Evolutionary conservation across 2,329 filamentous ascomycete genomes (phyloP).

Genomic region (Chaetoscypha palmicola): DNA sequence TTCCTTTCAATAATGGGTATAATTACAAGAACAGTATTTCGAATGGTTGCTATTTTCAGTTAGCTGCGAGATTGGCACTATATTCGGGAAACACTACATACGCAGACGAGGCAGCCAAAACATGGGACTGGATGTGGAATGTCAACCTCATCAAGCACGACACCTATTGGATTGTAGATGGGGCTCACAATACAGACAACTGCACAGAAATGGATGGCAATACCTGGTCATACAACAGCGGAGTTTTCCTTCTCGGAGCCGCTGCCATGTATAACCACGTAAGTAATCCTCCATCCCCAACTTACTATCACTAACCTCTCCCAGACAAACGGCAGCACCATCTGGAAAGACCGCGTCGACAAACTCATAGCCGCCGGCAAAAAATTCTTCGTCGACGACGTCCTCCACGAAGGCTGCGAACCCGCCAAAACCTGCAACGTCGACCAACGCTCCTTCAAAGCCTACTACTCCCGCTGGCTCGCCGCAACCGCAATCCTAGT

Average conservation of each 20-base stretch:
- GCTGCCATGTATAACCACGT: constrained; percentile 42
- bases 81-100: constrained; percentile 76
- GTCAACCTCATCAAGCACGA: constrained; percentile 52
- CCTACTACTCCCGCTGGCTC: constrained; percentile 54
- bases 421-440: constrained; percentile 50
- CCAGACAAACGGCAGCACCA: constrained; percentile 26
- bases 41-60: constrained; percentile 54
- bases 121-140: constrained; percentile 60
- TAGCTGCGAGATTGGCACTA: constrained; percentile 59
- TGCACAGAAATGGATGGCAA: constrained; percentile 54
- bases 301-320: neutral
- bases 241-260: constrained; percentile 56
- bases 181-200: constrained; percentile 47
- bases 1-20: constrained; percentile 71
- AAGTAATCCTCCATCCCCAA: constrained; percentile 16
- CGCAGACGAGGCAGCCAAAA: constrained; percentile 66
- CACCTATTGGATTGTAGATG: constrained; percentile 48
- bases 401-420: constrained; percentile 63
- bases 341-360: constrained; percentile 53
- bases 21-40: constrained; percentile 66
- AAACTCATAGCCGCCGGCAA: constrained; percentile 46
- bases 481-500: constrained; percentile 56
- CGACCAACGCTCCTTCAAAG: constrained; percentile 58
- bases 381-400: constrained; percentile 50
- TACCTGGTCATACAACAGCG: constrained; percentile 64